A percentile compares a stretch with the other conserved stretches of the same genome.
These are phyloP conservation scores for Lepiota venenata DNA, from an alignment of 768 basidiomycete genomes.

Conservation along the genomic window DNA sequence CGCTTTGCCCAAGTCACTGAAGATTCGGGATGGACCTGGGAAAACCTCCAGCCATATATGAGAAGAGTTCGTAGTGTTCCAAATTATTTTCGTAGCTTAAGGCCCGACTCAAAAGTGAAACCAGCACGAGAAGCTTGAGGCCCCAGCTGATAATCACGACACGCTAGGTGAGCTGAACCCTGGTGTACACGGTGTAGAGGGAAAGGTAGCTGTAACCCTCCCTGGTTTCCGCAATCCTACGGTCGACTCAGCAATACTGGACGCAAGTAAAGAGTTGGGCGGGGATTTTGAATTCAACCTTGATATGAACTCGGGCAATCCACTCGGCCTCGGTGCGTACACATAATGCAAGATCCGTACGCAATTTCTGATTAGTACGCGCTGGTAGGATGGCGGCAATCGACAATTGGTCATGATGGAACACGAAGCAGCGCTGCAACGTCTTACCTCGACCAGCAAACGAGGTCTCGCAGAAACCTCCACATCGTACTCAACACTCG, in stretches of 20 bases:
- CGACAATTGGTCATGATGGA: slow-evolving; percentile 10
- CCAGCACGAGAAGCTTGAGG: slow-evolving; percentile 14
- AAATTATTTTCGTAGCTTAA: too few relatives aligned
- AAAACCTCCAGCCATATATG: slow-evolving; percentile 24
- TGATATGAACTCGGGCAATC: slow-evolving; percentile 9
- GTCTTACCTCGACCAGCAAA: slow-evolving; percentile 16
- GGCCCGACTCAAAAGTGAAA: too few relatives aligned
- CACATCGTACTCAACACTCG: slow-evolving; percentile 26
- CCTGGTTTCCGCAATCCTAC: slow-evolving; percentile 13
- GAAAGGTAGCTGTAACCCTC: slow-evolving; percentile 15
- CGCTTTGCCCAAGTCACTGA: slow-evolving; percentile 21
- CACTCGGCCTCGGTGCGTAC: slow-evolving; percentile 9
- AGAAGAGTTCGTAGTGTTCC: slow-evolving; percentile 16
- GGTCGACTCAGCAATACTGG: slow-evolving; percentile 18
- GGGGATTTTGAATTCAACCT: slow-evolving; percentile 10
- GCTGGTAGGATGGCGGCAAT: slow-evolving; percentile 10
- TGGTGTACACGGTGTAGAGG: slow-evolving; percentile 16
- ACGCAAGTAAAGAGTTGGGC: slow-evolving; percentile 14
- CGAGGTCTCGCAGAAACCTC: slow-evolving; percentile 23
- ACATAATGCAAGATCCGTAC: neutral
- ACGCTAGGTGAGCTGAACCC: slow-evolving; percentile 18
- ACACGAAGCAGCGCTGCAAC: slow-evolving; percentile 13
- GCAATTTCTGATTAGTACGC: neutral
- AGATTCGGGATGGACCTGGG: slow-evolving; percentile 31
- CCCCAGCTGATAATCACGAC: slow-evolving; percentile 16